Conservation (phyloP, 345 rosid genomes). For the Acer saccharum region DNA sequence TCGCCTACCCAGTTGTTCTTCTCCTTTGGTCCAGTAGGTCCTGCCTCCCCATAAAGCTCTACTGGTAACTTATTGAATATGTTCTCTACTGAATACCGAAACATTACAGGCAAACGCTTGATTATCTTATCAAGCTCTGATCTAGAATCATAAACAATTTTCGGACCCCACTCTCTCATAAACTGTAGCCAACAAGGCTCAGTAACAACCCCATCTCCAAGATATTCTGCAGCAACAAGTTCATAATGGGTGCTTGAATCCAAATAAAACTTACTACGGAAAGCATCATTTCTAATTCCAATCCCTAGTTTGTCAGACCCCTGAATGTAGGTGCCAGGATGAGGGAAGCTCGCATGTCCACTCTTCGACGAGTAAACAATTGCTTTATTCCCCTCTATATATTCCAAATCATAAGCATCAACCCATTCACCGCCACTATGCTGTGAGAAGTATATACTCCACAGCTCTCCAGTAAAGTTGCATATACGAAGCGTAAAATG, state of each 20-base stretch:
- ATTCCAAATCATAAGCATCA: constrained; percentile 69
- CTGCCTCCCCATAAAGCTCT: constrained; percentile 76
- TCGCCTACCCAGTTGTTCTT: constrained; percentile 91
- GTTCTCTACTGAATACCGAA: constrained; percentile 37
- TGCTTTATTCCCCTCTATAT: constrained; percentile 57
- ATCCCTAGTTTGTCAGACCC: constrained; percentile 63
- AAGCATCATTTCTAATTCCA: constrained; percentile 80
- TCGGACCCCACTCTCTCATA: constrained; percentile 93
- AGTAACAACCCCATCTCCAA: constrained; percentile 41
- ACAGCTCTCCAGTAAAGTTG: constrained; percentile 79
- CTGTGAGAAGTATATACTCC: constrained; percentile 84
- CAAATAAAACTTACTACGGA: constrained; percentile 40
- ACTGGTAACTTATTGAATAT: constrained; percentile 52
- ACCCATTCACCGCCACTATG: constrained; percentile 91
- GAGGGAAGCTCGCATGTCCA: constrained; percentile 87
- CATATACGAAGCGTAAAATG: constrained; percentile 85
- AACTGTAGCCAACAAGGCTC: constrained; percentile 84
- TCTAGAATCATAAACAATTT: constrained; percentile 58
- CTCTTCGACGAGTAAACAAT: constrained; percentile 63
- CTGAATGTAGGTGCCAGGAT: constrained; percentile 66
- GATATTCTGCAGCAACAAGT: constrained; percentile 72
- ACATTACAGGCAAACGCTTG: constrained; percentile 44
- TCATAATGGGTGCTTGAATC: constrained; percentile 73
- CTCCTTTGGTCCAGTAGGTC: constrained; percentile 95
- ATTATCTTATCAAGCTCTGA: constrained; percentile 53